Evolutionary conservation across 1,284 basidiomycete species (phyloP).

Genomic region (Rhodotorula sp.): DNA sequence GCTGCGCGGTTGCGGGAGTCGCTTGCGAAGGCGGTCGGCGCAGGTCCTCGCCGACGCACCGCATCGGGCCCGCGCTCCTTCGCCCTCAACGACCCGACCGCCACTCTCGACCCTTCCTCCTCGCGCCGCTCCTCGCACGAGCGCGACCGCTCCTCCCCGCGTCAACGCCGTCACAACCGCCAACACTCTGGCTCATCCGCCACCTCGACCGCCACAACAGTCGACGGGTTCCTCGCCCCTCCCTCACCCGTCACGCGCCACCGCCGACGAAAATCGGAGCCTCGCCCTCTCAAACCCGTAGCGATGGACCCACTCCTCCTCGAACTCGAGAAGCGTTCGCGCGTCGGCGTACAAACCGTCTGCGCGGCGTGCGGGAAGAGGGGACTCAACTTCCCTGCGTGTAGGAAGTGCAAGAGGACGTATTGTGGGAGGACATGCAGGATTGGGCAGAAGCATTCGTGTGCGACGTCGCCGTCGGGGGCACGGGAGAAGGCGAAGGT

Average conservation of each 20-base stretch:
- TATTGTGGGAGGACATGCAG: constrained; percentile 36
- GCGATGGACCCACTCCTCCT: constrained; percentile 42
- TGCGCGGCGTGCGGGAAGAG: constrained; percentile 40
- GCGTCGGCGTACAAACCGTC: constrained; percentile 39
- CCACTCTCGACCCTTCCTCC: not conserved
- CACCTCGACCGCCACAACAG: not conserved
- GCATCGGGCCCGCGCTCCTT: constrained; percentile 23
- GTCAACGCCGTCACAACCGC: not conserved
- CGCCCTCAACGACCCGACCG: constrained; percentile 22
- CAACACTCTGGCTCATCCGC: not conserved
- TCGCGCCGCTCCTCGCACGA: not conserved
- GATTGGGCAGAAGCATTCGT: constrained; percentile 1
- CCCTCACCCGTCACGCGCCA: not conserved
- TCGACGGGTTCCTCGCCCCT: constrained; percentile 1
- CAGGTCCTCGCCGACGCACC: not conserved
- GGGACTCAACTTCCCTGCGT: constrained; percentile 40
- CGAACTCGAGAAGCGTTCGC: constrained; percentile 38
- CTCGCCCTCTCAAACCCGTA: not conserved
- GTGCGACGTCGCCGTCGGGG: not conserved
- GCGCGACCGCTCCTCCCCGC: not conserved
- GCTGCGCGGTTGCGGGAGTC: not conserved
- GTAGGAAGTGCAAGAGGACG: constrained; percentile 15
- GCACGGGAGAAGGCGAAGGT: not conserved
- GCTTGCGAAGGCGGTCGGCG: not conserved
- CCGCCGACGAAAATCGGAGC: too few species aligned